Percentiles rank a stretch among this genome's conserved stretches.
phyloP scores from a whole-genome alignment of 75 land plant genomes.

The Selaginella moellendorffii region DNA sequence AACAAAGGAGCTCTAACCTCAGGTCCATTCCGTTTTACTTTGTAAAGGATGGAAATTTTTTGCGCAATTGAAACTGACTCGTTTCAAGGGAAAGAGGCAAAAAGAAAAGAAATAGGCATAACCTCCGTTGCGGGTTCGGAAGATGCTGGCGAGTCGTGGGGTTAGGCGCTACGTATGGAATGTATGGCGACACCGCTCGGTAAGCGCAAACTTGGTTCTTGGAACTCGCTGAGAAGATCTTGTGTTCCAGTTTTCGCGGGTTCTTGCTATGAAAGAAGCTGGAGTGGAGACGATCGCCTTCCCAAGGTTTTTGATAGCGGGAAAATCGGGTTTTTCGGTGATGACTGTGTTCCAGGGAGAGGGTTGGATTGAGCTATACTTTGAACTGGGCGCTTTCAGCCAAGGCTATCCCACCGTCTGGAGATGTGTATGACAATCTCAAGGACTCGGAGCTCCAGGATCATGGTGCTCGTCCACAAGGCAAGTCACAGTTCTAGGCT shows the following conservation, averaged over 20 bases:
- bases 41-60: no score
- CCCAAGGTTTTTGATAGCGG: neutral
- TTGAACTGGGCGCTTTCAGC: slow-evolving; percentile 54
- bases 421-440: slow-evolving; percentile 44
- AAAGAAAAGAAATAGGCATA: no score
- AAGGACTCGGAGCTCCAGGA: slow-evolving; percentile 33
- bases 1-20: neutral
- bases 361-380: slow-evolving; percentile 38
- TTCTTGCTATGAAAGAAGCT: neutral
- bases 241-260: no score
- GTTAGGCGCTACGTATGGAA: no score
- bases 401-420: slow-evolving; percentile 43
- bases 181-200: no score
- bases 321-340: neutral
- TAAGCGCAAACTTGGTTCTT: no score
- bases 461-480: slow-evolving; percentile 33
- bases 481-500: slow-evolving; percentile 10
- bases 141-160: no score
- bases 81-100: no score
- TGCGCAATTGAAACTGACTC: no score
- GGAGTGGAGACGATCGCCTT: neutral
- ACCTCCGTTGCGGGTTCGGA: no score
- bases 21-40: no score
- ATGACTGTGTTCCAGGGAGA: slow-evolving; percentile 26
- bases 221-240: no score